Percentiles rank a stretch among this genome's conserved stretches.
These are phyloP conservation scores for Babesia ovis DNA, from an alignment of 169 alveolate genomes.

Conservation along the genomic window DNA sequence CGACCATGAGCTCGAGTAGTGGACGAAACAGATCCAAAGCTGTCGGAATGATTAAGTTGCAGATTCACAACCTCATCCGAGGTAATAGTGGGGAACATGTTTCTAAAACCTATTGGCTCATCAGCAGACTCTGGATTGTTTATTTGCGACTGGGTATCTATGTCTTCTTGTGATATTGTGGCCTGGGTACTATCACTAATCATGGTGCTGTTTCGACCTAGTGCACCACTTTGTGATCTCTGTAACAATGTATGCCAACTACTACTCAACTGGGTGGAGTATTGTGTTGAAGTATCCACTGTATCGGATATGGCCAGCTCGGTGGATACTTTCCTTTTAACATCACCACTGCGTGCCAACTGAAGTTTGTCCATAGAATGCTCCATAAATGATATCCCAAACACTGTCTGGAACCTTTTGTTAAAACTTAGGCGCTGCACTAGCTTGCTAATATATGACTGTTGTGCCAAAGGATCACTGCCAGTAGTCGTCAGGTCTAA, in stretches of 20 bases:
- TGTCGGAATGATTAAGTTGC: not conserved
- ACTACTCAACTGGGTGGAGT: not conserved
- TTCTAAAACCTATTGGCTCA: not conserved
- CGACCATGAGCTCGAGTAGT: slow-evolving; percentile 51
- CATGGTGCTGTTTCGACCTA: not conserved
- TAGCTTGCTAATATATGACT: slow-evolving; percentile 46
- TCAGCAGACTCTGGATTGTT: not conserved
- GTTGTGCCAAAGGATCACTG: slow-evolving; percentile 61
- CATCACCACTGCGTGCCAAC: not conserved
- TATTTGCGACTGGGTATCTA: not conserved
- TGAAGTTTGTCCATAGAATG: not conserved
- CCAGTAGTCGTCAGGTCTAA: not conserved
- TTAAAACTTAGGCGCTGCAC: slow-evolving; percentile 48
- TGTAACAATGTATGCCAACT: slow-evolving; percentile 14
- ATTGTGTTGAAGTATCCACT: not conserved
- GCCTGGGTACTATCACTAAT: not conserved
- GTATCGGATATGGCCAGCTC: not conserved
- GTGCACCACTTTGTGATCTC: slow-evolving; percentile 2
- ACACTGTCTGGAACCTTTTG: slow-evolving; percentile 33
- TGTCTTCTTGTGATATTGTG: not conserved
- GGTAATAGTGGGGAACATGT: slow-evolving; percentile 4
- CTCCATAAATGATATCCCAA: slow-evolving; percentile 34
- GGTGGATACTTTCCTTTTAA: not conserved
- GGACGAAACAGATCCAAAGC: slow-evolving; percentile 28
- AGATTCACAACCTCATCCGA: not conserved